Percentiles rank a stretch among this genome's conserved stretches.
phyloP scores from a whole-genome alignment of 2,329 filamentous ascomycete genomes.

The Aspergillus persii region DNA sequence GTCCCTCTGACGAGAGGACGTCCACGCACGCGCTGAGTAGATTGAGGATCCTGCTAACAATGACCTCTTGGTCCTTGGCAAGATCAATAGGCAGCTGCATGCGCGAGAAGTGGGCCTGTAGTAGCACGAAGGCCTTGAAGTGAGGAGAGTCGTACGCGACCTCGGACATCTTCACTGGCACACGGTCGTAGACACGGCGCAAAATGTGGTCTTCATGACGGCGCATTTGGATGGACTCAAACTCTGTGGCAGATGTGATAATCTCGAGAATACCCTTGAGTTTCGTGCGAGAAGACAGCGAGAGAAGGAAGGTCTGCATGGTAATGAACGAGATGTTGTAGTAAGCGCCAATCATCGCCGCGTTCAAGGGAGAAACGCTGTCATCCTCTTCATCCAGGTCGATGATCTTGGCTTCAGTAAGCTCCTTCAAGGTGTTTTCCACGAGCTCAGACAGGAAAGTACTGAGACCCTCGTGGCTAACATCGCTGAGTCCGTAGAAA shows the following conservation, averaged over 20 bases:
- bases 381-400: slow-evolving; percentile 95
- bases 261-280: slow-evolving; percentile 97
- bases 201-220: slow-evolving; percentile 87
- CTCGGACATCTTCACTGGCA: slow-evolving; percentile 93
- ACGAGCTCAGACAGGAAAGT: slow-evolving; percentile 92
- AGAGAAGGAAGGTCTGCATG: slow-evolving; percentile 97
- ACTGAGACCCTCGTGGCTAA: slow-evolving; percentile 89
- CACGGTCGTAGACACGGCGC: slow-evolving; percentile 86
- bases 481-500: slow-evolving; percentile 87
- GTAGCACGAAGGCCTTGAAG: slow-evolving; percentile 95
- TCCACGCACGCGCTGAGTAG: slow-evolving; percentile 91
- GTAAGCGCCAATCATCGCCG: slow-evolving; percentile 97
- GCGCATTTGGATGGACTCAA: slow-evolving; percentile 90
- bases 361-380: slow-evolving; percentile 82
- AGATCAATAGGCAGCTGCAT: slow-evolving; percentile 96
- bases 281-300: slow-evolving; percentile 82
- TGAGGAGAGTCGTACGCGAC: slow-evolving; percentile 87
- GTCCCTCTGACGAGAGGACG: slow-evolving; percentile 90
- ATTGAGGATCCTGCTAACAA: slow-evolving; percentile 79
- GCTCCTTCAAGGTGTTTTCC: slow-evolving; percentile 85
- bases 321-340: slow-evolving; percentile 99
- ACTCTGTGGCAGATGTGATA: slow-evolving; percentile 93
- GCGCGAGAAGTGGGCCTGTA: slow-evolving; percentile 95
- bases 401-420: slow-evolving; percentile 90
- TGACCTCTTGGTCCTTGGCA: slow-evolving; percentile 89